These are phyloP conservation scores for Rhypophila decipiens DNA, from an alignment of 495 filamentous ascomycete genomes.

Conservation along the genomic window DNA sequence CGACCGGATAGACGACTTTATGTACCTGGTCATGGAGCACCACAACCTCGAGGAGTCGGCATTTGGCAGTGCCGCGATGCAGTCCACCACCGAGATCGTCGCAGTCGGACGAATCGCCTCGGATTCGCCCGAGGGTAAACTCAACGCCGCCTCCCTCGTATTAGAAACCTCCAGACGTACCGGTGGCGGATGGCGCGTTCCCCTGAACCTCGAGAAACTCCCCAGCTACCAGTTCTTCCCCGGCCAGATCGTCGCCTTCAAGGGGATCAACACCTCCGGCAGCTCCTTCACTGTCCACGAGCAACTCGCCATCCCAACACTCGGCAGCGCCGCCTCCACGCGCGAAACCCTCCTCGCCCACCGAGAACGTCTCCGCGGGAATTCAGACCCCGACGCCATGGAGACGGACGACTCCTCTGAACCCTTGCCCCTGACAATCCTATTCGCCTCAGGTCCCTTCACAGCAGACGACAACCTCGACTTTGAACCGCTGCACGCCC, in stretches of 20 bases:
- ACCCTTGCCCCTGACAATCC: slow-evolving; percentile 60
- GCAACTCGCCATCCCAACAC: slow-evolving; percentile 63
- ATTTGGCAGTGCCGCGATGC: slow-evolving; percentile 79
- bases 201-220: slow-evolving; percentile 66
- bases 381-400: slow-evolving; percentile 54
- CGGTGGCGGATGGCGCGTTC: slow-evolving; percentile 73
- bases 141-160: slow-evolving; percentile 76
- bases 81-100: slow-evolving; percentile 79
- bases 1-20: slow-evolving; percentile 89
- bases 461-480: slow-evolving; percentile 85
- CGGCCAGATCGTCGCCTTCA: slow-evolving; percentile 83
- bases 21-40: slow-evolving; percentile 60
- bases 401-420: slow-evolving; percentile 45
- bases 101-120: slow-evolving; percentile 87
- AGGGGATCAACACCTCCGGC: slow-evolving; percentile 81
- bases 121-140: slow-evolving; percentile 73
- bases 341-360: slow-evolving; percentile 53
- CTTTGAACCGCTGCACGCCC: slow-evolving; percentile 75
- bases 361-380: slow-evolving; percentile 57
- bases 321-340: slow-evolving; percentile 61
- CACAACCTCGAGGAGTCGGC: slow-evolving; percentile 70
- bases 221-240: slow-evolving; percentile 81
- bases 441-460: slow-evolving; percentile 81
- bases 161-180: slow-evolving; percentile 83
- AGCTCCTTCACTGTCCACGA: slow-evolving; percentile 76